These are phyloP conservation scores for Pterulicium gracile DNA, from an alignment of 1,284 basidiomycete genomes.

Conservation along the genomic window DNA sequence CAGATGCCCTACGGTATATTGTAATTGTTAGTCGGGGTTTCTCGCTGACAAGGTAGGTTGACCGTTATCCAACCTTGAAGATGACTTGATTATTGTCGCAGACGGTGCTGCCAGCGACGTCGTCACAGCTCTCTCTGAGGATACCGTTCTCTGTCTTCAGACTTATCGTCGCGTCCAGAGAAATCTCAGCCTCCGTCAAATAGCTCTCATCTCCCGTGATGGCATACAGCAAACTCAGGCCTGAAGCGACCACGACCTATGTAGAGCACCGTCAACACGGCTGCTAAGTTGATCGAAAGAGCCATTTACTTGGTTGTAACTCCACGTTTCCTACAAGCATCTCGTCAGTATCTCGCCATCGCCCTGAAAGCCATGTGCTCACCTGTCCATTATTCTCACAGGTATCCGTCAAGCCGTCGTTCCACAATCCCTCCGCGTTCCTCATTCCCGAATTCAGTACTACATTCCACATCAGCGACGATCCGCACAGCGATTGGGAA, in stretches of 20 bases:
- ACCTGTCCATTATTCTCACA: slow-evolving; percentile 39
- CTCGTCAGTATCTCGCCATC: not conserved
- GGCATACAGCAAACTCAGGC: slow-evolving; percentile 28
- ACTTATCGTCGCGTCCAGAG: slow-evolving; percentile 37
- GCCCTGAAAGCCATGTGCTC: slow-evolving; percentile 6
- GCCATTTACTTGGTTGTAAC: slow-evolving; percentile 35
- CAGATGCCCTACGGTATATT: slow-evolving; percentile 17
- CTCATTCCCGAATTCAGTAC: slow-evolving; percentile 38
- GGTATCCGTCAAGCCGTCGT: slow-evolving; percentile 32
- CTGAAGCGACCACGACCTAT: slow-evolving; percentile 41
- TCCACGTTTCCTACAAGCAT: slow-evolving; percentile 36
- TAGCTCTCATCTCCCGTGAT: slow-evolving; percentile 27
- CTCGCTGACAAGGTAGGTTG: slow-evolving; percentile 37
- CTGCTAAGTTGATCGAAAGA: not conserved
- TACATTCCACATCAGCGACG: slow-evolving; percentile 12
- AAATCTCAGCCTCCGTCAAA: slow-evolving; percentile 37
- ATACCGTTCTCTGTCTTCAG: slow-evolving; percentile 27
- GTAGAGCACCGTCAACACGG: not conserved
- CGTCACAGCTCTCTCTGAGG: slow-evolving; percentile 42
- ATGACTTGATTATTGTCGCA: slow-evolving; percentile 40
- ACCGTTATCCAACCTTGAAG: slow-evolving; percentile 4
- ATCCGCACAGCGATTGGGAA: not conserved
- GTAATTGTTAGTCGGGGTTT: not conserved
- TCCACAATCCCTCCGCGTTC: slow-evolving; percentile 35
- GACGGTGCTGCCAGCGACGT: slow-evolving; percentile 24